Percentiles rank a stretch among this genome's conserved stretches.
Conservation (phyloP, 2,329 filamentous ascomycete species). For the Fusarium cyanostomum region DNA sequence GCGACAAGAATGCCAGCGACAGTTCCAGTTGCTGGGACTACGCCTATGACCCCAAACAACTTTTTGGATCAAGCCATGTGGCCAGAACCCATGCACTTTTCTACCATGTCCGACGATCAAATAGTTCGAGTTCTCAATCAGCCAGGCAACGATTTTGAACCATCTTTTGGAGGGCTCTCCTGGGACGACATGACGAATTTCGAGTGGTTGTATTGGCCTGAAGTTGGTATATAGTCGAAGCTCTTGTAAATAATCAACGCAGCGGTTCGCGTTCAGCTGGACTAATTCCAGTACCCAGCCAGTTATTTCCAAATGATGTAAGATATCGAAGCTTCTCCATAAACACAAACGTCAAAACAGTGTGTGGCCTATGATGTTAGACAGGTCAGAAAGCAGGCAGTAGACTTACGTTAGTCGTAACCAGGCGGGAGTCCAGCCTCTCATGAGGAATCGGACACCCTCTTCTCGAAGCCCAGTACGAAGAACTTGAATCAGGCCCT, state of each 20-base stretch:
- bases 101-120: conserved; percentile 75
- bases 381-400: accelerated
- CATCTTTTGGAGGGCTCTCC: conserved; percentile 63
- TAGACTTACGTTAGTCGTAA: conserved; percentile 52
- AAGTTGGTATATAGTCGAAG: conserved; percentile 48
- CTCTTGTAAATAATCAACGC: conserved; percentile 17
- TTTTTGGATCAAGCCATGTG: conserved; percentile 50
- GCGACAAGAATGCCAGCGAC: conserved; percentile 26
- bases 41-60: conserved; percentile 31
- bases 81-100: conserved; percentile 68
- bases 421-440: conserved; percentile 58
- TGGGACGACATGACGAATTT: conserved; percentile 68
- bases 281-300: conserved; percentile 22
- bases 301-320: conserved; percentile 36
- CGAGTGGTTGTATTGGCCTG: conserved; percentile 65
- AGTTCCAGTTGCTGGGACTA: conserved; percentile 19
- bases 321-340: conserved; percentile 56
- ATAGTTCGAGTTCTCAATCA: conserved; percentile 73
- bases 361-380: conserved; percentile 50
- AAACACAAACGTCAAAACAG: conserved; percentile 57
- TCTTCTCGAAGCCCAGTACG: conserved; percentile 49
- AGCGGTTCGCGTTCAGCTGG: conserved; percentile 17
- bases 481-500: conserved; percentile 49
- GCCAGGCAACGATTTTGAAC: conserved; percentile 67
- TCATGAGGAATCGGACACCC: conserved; percentile 55